phyloP scores from a whole-genome alignment of 2,329 filamentous ascomycete genomes.

The Furcasterigmium sp. region DNA sequence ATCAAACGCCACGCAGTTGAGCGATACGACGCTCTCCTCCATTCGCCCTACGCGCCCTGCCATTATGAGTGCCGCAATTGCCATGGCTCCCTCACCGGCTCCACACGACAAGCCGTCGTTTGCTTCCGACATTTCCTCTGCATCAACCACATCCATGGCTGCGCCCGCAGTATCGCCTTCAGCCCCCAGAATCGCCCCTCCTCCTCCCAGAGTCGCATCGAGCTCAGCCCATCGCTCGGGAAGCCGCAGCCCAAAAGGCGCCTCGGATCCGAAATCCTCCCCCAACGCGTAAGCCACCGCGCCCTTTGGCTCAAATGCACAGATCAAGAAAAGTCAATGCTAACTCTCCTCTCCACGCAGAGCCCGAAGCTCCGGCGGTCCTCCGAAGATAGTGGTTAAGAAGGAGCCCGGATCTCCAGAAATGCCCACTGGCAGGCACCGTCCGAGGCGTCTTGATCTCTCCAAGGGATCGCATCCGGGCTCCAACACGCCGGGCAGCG shows the following conservation, averaged over 20 bases:
- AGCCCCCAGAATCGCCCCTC: conserved; percentile 22
- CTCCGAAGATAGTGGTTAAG: conserved; percentile 86
- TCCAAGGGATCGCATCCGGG: conserved; percentile 55
- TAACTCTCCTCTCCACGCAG: conserved; percentile 18
- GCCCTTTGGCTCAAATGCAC: conserved; percentile 6
- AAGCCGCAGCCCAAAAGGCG: conserved; percentile 49
- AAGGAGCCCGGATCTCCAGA: conserved; percentile 91
- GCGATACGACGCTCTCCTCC: background rate
- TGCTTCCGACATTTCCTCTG: conserved; percentile 42
- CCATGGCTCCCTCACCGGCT: conserved; percentile 64
- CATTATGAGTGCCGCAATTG: conserved; percentile 63
- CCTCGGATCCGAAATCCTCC: conserved; percentile 45
- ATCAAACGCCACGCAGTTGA: too few relatives aligned
- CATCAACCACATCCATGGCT: conserved; percentile 8
- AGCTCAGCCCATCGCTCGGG: conserved; percentile 42
- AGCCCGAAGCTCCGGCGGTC: conserved; percentile 47
- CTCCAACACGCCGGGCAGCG: conserved; percentile 51
- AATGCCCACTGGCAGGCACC: conserved; percentile 66
- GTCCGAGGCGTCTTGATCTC: conserved; percentile 73
- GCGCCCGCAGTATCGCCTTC: conserved; percentile 24
- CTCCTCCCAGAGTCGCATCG: conserved; percentile 32
- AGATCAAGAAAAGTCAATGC: conserved; percentile 3
- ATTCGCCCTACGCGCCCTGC: background rate
- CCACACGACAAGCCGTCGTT: conserved; percentile 59
- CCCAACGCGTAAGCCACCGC: conserved; percentile 50